Percentiles rank a stretch among this genome's conserved stretches.
Conservation (phyloP, 2,329 filamentous ascomycete genomes). For the Bimuria novae-zelandiae region DNA sequence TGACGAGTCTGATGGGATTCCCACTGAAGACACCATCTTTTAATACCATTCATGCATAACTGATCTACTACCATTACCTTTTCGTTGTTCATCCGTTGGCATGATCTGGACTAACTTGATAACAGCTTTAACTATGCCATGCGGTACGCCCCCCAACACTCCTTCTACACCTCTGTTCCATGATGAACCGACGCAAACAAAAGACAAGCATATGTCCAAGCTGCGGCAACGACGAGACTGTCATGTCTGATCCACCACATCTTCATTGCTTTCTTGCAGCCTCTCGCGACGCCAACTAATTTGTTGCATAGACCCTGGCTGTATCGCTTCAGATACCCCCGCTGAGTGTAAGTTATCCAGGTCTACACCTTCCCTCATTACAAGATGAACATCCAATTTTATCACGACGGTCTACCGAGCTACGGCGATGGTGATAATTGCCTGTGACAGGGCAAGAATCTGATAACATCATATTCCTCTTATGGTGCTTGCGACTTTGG, state of each 20-base stretch:
- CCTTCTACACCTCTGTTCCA: conserved; percentile 32
- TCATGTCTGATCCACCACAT: conserved; percentile 39
- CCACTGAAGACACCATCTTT: conserved; percentile 68
- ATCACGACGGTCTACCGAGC: conserved; percentile 90
- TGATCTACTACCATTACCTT: conserved; percentile 8
- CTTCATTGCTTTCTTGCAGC: conserved; percentile 20
- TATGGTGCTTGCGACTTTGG: too few relatives aligned
- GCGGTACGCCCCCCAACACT: too few relatives aligned
- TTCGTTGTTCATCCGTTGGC: conserved; percentile 1
- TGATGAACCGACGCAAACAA: conserved; percentile 82
- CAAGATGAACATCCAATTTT: conserved; percentile 52
- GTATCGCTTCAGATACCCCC: too few relatives aligned
- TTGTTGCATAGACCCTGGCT: conserved; percentile 18
- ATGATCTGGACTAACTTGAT: conserved; percentile 1
- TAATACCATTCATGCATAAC: conserved; percentile 72
- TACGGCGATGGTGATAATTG: conserved; percentile 76
- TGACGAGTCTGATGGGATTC: conserved; percentile 81
- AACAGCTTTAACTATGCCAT: too few relatives aligned
- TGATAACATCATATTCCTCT: too few relatives aligned
- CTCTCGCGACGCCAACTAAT: conserved; percentile 29
- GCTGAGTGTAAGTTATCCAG: conserved; percentile 21
- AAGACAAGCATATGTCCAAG: conserved; percentile 99
- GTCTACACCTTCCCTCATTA: conserved; percentile 15
- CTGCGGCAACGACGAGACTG: conserved; percentile 58
- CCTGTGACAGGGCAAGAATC: conserved; percentile 72